Evolutionary conservation across 1,284 basidiomycete genomes (phyloP), one percentile per base, ranked within the genome.

Genomic region (Vanrija pseudolonga): DNA sequence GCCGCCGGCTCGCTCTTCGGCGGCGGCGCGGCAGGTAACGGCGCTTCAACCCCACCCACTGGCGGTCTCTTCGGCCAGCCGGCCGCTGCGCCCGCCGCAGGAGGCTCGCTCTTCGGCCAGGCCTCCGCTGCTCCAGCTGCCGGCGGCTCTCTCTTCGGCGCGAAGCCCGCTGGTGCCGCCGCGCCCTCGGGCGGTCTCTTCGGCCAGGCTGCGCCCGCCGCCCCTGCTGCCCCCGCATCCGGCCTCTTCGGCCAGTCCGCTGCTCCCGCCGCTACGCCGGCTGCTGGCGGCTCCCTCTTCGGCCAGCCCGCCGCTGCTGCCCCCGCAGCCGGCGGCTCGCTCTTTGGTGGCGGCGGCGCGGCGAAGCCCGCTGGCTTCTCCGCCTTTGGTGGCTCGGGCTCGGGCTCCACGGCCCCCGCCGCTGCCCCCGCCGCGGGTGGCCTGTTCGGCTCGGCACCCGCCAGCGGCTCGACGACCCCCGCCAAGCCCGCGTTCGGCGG

Each of bases 401-500:
- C 45, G 28, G 37, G 28, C 6, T 8, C 40, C 9, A 26, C 44
- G 32, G 43, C 47, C 18, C 44, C 62, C 17, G 45, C 57, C 3
- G 32, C 52, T 7, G 39, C 41, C 7, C 43, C 51, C 18, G 40
- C 55, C 8, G n/a, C 59, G 3, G 51, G 55, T 19, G 62, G 68
- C 7, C 26, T 66, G 14, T 68, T 66, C 32, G 63, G 63, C n/a
- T 66, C 51, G 61, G 63, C 36, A 9, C 45, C 61, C 12, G 47
- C 57, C 3, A 22, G 56, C 4, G 61, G 63, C 1, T 64, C 72
- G 5, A 68, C 67, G 19, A 69, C 72, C 4, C 68, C 68, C 12
- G 49, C 67, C 3, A 72, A 74, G 57, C 63, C 72, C 5, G 46
- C 59, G 9, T 73, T 73, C 38, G 32, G 32, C 32, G 24, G 24